Evolutionary conservation across 352 stramenopile genomes (phyloP), one percentile per base, ranked within the genome.

Genomic region (Globisporangium okanoganense): DNA sequence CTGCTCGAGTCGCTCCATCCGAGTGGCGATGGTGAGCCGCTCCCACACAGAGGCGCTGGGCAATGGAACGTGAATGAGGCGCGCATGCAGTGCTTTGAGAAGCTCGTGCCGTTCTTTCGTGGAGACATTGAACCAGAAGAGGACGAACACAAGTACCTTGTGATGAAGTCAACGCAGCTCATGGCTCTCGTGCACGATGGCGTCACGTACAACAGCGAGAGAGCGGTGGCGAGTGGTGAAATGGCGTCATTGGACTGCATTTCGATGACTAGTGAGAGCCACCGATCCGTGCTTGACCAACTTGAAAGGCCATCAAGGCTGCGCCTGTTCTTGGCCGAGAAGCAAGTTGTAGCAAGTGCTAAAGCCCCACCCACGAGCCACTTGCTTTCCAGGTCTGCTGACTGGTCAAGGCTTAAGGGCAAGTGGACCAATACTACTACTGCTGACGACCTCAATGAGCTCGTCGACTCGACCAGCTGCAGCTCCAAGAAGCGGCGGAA

Each of bases 121-220:
- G 69, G 51, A 12, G 53, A 69, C 4, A 70, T 90, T 3, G 31
- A 24, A 25, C 20, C 48, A 0, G 67, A 79, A 2, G 72, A 85
- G 27, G 62, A 66, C 5, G 73, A 81, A 18, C 63, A 70, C 66
- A 87, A 84, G 64, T 88, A 88, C 54, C 45, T 76, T 43, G 44
- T 18, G 13, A 78, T 86, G 68, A 53, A 66, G 0, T 40, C 68
- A 5, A 49, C 69, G 13, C 78, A 88, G 48, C 57, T 90, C 9
- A 53, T 65, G 40, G 59, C 50, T 2, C 50, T 90, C 10, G 52
- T 88, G 4, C 56, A 70, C 22, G 79, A 89, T 33, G 78, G 75
- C 0, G 22, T 78, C 45, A 18, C 56, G 3, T 65, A 64, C 13
- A 67, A 79, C 33, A 54, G 18, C 16, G 50, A 13, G 64, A 35